These are phyloP conservation scores for Kwoniella mangroviensis DNA, from an alignment of 768 basidiomycete species.

Conservation along the genomic window DNA sequence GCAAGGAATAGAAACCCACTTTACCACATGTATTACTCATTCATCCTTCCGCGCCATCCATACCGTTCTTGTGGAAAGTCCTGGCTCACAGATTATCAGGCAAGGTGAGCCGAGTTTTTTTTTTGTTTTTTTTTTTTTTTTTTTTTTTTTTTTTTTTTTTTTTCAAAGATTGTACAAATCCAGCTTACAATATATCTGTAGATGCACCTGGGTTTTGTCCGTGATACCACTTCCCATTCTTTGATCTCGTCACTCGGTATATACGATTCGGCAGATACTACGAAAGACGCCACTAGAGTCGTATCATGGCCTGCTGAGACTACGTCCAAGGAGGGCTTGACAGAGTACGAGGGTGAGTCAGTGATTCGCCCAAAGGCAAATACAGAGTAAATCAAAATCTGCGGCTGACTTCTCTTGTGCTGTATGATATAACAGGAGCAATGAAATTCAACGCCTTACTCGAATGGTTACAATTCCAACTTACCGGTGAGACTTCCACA, in stretches of 20 bases:
- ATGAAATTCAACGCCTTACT: constrained; percentile 74
- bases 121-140: no score
- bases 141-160: no score
- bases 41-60: constrained; percentile 55
- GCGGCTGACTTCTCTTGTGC: neutral
- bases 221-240: constrained; percentile 58
- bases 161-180: no score
- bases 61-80: constrained; percentile 59
- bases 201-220: constrained; percentile 73
- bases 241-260: constrained; percentile 66
- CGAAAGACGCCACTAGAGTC: constrained; percentile 63
- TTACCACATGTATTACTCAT: constrained; percentile 56
- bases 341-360: constrained; percentile 70
- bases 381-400: neutral
- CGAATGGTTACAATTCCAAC: constrained; percentile 68
- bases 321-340: constrained; percentile 63
- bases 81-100: constrained; percentile 50
- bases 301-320: constrained; percentile 64
- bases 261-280: constrained; percentile 61
- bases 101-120: constrained; percentile 30
- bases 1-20: constrained; percentile 42
- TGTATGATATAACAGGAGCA: constrained; percentile 59
- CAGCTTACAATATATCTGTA: constrained; percentile 59
- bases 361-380: neutral
- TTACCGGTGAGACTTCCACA: constrained; percentile 58